Conservation (phyloP, 1,284 basidiomycete genomes). For the Malassezia vespertilionis region DNA sequence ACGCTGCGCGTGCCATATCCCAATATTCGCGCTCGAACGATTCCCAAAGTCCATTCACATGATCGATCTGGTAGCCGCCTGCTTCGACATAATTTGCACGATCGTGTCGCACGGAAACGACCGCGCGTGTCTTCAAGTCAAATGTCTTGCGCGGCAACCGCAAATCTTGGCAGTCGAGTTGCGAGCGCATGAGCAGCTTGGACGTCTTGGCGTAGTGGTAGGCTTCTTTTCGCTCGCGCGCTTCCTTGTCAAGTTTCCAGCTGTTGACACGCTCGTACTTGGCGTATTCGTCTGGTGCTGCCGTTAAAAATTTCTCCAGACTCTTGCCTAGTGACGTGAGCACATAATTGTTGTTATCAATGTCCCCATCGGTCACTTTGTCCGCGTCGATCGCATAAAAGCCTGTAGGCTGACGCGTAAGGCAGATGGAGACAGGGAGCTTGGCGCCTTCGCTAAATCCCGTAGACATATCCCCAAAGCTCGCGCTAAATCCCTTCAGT, state of each 20-base stretch:
- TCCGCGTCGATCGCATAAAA: slow-evolving; percentile 72
- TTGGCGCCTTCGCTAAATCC: slow-evolving; percentile 70
- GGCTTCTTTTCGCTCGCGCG: slow-evolving; percentile 47
- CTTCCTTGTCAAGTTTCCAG: slow-evolving; percentile 40
- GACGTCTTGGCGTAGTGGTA: slow-evolving; percentile 54
- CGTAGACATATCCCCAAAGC: slow-evolving; percentile 57
- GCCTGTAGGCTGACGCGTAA: slow-evolving; percentile 53
- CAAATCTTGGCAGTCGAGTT: slow-evolving; percentile 74
- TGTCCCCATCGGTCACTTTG: slow-evolving; percentile 43
- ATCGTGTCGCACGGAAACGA: slow-evolving; percentile 72
- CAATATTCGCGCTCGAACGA: slow-evolving; percentile 47
- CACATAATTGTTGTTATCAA: slow-evolving; percentile 41
- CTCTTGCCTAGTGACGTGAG: slow-evolving; percentile 60
- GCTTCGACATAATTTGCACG: slow-evolving; percentile 63
- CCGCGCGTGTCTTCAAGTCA: slow-evolving; percentile 89
- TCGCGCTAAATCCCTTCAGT: slow-evolving; percentile 33
- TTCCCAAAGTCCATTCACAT: slow-evolving; percentile 34
- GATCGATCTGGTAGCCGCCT: slow-evolving; percentile 44
- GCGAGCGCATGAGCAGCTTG: slow-evolving; percentile 80
- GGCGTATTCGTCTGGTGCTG: slow-evolving; percentile 58
- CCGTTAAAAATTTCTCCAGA: slow-evolving; percentile 78
- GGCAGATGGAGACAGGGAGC: slow-evolving; percentile 62
- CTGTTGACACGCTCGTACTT: slow-evolving; percentile 53
- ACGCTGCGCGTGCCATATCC: slow-evolving; percentile 81
- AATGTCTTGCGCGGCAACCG: slow-evolving; percentile 81